Evolutionary conservation across 768 basidiomycete genomes (phyloP), one percentile per base, ranked within the genome.

Genomic region (Piloderma croceum): DNA sequence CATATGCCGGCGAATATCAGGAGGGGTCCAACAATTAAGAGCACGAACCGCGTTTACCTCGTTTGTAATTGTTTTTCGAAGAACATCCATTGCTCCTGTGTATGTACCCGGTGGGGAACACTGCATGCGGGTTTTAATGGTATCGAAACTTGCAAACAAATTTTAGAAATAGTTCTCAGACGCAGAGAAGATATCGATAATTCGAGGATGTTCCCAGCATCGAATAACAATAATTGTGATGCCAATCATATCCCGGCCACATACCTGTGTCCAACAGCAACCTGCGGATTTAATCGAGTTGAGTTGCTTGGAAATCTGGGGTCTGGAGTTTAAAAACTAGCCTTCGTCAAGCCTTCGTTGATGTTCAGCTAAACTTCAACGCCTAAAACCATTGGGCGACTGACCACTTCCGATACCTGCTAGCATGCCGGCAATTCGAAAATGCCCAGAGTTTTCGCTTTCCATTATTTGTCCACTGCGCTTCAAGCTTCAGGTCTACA

Each of bases 41-140:
- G 32, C 36, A 19, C 20, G 13, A 9, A 35, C 10, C 10, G 17
- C 27, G 51, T 63, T 42, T 47, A 79, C 83, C 67, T 84, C 82
- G 42, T 77, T 77, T 47, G 70, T 66, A 15, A 84, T 57, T 10
- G 74, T 77, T 50, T 73, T 72, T 36, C 64, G 47, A 22, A 83
- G 57, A 37, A 77, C 79, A 45, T 83, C 80, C 7, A 80, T 44
- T 9, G 81, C 79, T 22, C 77, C 73, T 22, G 61, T 66, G 55
- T 83, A 82, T 19, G 76, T 76, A 39, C 79, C 80, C 33, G 74
- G 69, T 7, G 79, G 75, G 23, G 78, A 72, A 53, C 81, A 83
- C 58, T 86, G 83, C 53, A 86, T 56, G 19, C 83, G 74, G 2
- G 80, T 81, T 57, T 86, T 85, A 48, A 85, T 70, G 13, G 81